Conservation (phyloP, 2,329 filamentous ascomycete species). For the Pestalotiopsis sp. region DNA sequence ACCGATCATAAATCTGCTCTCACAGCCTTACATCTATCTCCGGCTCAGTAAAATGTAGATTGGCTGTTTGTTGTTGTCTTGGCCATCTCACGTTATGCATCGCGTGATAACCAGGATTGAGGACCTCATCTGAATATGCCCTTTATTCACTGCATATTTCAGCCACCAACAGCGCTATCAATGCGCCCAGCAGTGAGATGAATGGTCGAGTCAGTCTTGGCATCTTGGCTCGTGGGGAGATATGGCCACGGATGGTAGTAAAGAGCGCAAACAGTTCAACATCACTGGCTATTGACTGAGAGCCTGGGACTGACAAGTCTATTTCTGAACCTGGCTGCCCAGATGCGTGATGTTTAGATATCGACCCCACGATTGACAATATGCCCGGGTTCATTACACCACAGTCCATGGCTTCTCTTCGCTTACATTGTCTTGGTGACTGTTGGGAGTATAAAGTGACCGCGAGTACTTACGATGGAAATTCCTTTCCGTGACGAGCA, state of each 20-base stretch:
- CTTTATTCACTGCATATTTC: neutral
- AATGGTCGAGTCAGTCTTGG: neutral
- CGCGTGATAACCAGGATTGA: constrained; percentile 5
- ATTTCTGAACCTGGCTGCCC: neutral
- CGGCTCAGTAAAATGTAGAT: neutral
- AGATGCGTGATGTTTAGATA: neutral
- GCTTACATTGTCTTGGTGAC: neutral
- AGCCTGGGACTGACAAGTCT: neutral
- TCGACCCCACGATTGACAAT: neutral
- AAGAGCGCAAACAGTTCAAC: neutral
- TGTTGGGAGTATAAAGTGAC: neutral
- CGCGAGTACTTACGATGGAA: neutral
- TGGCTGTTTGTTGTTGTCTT: neutral
- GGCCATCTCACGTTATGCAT: neutral
- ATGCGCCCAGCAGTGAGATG: constrained; percentile 1
- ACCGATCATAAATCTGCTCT: too few relatives aligned
- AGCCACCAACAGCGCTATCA: neutral
- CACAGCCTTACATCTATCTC: too few relatives aligned
- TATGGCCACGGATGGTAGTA: too few relatives aligned
- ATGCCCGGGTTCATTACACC: neutral
- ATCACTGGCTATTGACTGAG: neutral
- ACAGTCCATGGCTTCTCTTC: neutral
- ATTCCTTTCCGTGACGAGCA: neutral
- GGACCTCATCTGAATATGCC: neutral
- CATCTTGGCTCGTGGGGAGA: neutral